Conservation (phyloP, 192 early-diverging fungal genomes). For the Spinellus fusiger region DNA sequence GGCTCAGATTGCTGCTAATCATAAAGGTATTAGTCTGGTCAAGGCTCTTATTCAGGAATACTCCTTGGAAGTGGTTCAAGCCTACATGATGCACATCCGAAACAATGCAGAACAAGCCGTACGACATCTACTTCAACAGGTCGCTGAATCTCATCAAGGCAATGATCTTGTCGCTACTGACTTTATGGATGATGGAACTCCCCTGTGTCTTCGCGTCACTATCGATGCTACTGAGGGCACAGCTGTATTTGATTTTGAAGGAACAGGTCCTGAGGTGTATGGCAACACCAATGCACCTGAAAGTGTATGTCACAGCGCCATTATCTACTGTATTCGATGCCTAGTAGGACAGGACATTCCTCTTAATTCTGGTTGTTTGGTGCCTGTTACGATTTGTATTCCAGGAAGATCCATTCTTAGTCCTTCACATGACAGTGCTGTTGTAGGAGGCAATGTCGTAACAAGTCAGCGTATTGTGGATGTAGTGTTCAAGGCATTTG, state of each 20-base stretch:
- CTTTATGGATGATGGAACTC: slow-evolving; percentile 91
- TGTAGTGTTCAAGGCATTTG: slow-evolving; percentile 86
- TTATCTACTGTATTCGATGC: slow-evolving; percentile 93
- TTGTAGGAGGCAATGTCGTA: slow-evolving; percentile 96
- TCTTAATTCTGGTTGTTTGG: slow-evolving; percentile 92
- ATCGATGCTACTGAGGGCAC: slow-evolving; percentile 69
- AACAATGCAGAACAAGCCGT: slow-evolving; percentile 86
- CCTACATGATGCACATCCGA: slow-evolving; percentile 93
- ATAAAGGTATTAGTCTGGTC: slow-evolving; percentile 83
- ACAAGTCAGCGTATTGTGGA: slow-evolving; percentile 91
- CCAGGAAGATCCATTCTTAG: slow-evolving; percentile 73
- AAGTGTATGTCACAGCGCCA: slow-evolving; percentile 70
- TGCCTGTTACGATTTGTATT: slow-evolving; percentile 74
- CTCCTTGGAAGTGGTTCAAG: slow-evolving; percentile 80
- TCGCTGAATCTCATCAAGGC: slow-evolving; percentile 37
- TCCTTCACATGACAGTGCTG: slow-evolving; percentile 80
- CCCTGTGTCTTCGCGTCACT: slow-evolving; percentile 65
- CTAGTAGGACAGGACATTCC: slow-evolving; percentile 90
- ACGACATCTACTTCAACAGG: slow-evolving; percentile 63
- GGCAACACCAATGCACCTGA: slow-evolving; percentile 82
- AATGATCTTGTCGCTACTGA: slow-evolving; percentile 50
- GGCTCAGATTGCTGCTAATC: slow-evolving; percentile 97
- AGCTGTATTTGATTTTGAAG: slow-evolving; percentile 90
- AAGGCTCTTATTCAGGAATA: slow-evolving; percentile 79
- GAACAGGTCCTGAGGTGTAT: slow-evolving; percentile 84